Evolutionary conservation across 495 filamentous ascomycete species (phyloP).

Genomic region (Neurospora hispaniola): DNA sequence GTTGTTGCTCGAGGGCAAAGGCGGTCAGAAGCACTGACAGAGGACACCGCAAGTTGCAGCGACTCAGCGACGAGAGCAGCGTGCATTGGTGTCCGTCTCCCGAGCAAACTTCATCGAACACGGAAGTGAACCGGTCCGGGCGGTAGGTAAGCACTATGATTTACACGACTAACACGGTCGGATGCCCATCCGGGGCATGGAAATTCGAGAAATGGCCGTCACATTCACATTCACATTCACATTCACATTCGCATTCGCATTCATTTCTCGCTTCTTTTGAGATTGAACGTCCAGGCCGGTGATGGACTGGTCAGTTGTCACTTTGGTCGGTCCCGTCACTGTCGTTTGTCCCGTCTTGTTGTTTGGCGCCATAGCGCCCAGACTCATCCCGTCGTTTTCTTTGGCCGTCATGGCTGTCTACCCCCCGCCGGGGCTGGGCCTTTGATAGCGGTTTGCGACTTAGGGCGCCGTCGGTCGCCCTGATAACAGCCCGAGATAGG

Average conservation of each 20-base stretch:
- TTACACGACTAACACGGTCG: background rate
- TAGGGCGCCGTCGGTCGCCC: background rate
- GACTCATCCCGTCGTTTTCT: background rate
- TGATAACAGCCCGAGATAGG: conserved; percentile 1
- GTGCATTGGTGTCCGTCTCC: background rate
- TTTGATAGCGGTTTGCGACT: background rate
- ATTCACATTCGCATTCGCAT: background rate
- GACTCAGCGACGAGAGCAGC: background rate
- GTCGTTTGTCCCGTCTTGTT: background rate
- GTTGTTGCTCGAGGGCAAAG: conserved; percentile 9
- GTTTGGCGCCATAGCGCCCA: background rate
- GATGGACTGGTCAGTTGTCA: background rate
- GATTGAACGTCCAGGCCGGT: background rate
- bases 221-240: background rate
- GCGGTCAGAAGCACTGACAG: background rate
- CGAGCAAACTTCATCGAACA: background rate
- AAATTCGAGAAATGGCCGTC: conserved; percentile 7
- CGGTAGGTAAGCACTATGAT: background rate
- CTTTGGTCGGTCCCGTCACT: background rate
- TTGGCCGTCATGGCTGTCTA: background rate
- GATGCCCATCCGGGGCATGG: conserved; percentile 13
- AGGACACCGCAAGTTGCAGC: conserved; percentile 20
- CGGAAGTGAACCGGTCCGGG: background rate
- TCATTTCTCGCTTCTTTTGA: background rate
- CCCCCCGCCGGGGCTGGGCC: background rate